Base-by-base conservation (phyloP, 2,329 filamentous ascomycete genomes). In the Cercospora beticola region DNA sequence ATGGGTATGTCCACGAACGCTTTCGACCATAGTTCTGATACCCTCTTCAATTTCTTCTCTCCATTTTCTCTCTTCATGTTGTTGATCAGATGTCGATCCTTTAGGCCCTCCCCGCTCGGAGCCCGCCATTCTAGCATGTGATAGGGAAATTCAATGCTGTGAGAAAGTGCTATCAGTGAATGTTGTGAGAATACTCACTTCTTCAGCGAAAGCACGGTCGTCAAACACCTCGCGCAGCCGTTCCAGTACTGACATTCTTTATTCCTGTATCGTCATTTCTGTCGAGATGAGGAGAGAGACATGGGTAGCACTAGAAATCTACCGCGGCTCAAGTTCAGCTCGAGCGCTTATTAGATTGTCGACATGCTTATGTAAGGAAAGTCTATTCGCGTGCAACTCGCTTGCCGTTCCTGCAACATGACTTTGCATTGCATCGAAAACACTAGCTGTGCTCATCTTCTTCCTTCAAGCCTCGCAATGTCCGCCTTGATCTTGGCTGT, bases 401-500 rank as follows among this genome's bases (percentile, higher is more conserved):
- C 26, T 58, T 58, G 14, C 49, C 1, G 14, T 16, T 26, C 26
- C 21, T 58, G 54, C n/a, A 33, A 58, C 54, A 58, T 58, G 54
- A 30, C 54, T 31, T 30, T 28, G 54, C 14, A 28, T 30, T 58
- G 54, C 7, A n/a, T 30, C 7, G 36, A 43, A 43, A 62, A 49
- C 59, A 23, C 33, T 62, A 30, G 59, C 36, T 28, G 33, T 30
- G 33, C 33, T 18, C 62, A 33, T 64, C 46, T 40, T 31, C 64
- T 5, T 33, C 52, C 18, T 52, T 76, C 73, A 21, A 80, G 72
- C 68, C 75, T 75, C 62, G 63, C 71, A 40, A 78, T 79, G 64
- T 83, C 81, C 7, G 57, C 69, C 36, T 73, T 72, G 12, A 82
- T 68, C 60, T 68, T 76, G 58, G 69, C 70, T 14, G 57, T 72